A percentile compares a stretch with the other conserved stretches of the same genome.
Conservation (phyloP, 1,139 yeast species). For the Nakaseomyces nivariensis region DNA sequence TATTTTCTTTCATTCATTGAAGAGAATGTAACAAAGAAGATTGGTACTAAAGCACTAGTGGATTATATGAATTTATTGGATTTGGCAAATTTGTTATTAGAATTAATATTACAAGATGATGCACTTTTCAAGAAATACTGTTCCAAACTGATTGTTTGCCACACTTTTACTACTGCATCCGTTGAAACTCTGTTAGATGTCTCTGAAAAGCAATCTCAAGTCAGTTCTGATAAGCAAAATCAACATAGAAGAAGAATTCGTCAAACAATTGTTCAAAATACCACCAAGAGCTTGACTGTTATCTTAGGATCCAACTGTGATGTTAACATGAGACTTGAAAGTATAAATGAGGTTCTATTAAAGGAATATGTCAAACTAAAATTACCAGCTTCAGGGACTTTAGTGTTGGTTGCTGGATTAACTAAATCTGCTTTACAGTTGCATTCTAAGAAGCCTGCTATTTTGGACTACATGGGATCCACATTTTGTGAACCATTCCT, state of each 20-base stretch:
- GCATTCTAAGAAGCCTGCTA: conserved; percentile 35
- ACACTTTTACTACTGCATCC: conserved; percentile 14
- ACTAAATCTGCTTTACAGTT: conserved; percentile 34
- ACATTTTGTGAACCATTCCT: conserved; percentile 18
- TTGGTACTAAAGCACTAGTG: conserved; percentile 22
- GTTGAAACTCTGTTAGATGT: conserved; percentile 20
- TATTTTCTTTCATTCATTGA: conserved; percentile 35
- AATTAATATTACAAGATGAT: conserved; percentile 10
- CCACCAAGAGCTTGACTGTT: conserved; percentile 24
- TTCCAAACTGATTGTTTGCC: conserved; percentile 16
- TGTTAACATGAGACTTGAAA: conserved; percentile 6
- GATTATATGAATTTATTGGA: conserved; percentile 27
- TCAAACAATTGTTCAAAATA: conserved; percentile 35
- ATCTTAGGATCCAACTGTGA: conserved; percentile 13
- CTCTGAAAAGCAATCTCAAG: conserved; percentile 17
- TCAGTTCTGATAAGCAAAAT: conserved; percentile 20
- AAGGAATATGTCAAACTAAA: conserved; percentile 13
- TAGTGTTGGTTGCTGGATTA: conserved; percentile 35
- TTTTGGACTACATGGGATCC: conserved; percentile 26
- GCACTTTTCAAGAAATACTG: conserved; percentile 9
- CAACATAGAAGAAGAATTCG: conserved; percentile 43
- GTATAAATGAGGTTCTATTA: conserved; percentile 9
- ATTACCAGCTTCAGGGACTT: conserved; percentile 25
- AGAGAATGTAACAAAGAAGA: conserved; percentile 20
- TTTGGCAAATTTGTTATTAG: conserved; percentile 22